Percentiles rank a stretch among this genome's conserved stretches.
phyloP scores from a whole-genome alignment of 352 stramenopile species.

The Phytopythium delawarense region DNA sequence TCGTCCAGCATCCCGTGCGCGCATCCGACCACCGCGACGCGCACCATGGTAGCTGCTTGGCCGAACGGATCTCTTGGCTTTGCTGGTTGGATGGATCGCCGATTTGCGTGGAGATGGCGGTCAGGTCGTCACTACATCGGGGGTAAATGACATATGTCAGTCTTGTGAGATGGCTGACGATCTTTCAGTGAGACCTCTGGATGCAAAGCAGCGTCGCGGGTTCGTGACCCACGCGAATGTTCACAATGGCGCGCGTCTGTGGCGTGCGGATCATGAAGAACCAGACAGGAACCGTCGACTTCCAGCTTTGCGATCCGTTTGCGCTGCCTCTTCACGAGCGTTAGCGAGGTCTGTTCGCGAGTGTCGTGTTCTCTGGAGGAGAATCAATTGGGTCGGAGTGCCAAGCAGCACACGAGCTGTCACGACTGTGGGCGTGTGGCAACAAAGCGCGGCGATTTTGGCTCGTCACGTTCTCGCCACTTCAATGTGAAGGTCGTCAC shows the following conservation, averaged over 20 bases:
- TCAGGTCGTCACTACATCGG: not conserved
- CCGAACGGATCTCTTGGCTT: no score
- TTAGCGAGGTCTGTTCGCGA: not conserved
- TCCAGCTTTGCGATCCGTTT: not conserved
- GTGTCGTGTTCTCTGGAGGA: not conserved
- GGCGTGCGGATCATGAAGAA: not conserved
- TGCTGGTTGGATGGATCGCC: not conserved
- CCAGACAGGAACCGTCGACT: not conserved
- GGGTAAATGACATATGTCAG: not conserved
- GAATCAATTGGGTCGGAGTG: not conserved
- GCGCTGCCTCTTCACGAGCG: not conserved
- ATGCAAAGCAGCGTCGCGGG: not conserved
- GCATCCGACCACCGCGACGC: constrained; percentile 96
- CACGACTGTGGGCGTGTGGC: not conserved
- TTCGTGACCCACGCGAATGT: not conserved
- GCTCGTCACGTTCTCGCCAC: no score
- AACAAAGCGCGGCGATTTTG: no score
- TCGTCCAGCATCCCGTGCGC: constrained; percentile 97
- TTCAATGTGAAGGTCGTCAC: no score
- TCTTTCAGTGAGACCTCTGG: not conserved
- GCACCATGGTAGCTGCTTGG: constrained; percentile 28
- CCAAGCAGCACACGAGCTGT: not conserved
- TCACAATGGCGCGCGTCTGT: not conserved
- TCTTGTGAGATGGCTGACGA: not conserved
- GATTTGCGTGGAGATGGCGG: not conserved